Percentiles rank a stretch among this genome's conserved stretches.
These are phyloP conservation scores for Potentilla sterilis DNA, from an alignment of 306 rosid species.

Conservation along the genomic window DNA sequence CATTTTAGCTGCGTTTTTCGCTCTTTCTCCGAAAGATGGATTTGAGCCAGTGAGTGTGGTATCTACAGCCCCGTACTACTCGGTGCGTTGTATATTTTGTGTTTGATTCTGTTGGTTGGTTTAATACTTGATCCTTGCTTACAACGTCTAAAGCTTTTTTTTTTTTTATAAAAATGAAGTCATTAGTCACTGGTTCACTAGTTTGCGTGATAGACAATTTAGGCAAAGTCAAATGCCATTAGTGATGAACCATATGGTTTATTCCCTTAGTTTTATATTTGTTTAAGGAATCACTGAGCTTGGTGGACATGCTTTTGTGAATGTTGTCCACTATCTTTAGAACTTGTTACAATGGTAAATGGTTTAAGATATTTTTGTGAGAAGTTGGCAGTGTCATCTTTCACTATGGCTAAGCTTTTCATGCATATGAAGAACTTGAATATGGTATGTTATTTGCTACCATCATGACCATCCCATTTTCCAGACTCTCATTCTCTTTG, in stretches of 20 bases:
- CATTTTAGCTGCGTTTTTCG: conserved; percentile 72
- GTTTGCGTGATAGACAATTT: conserved; percentile 25
- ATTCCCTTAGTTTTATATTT: conserved; percentile 8
- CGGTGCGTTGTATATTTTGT: conserved; percentile 43
- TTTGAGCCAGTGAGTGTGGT: conserved; percentile 58
- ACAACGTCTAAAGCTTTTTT: not conserved
- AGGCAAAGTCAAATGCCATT: conserved; percentile 25
- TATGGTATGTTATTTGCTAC: not conserved
- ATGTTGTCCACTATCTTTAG: conserved; percentile 15
- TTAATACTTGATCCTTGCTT: not conserved
- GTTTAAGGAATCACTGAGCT: conserved; percentile 11
- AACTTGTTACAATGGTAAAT: not conserved
- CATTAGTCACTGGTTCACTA: not conserved
- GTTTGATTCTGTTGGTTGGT: conserved; percentile 25
- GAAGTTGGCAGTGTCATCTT: conserved; percentile 6
- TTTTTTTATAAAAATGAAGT: not conserved
- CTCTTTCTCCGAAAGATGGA: conserved; percentile 55
- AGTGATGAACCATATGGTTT: conserved; percentile 14
- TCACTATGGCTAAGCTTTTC: conserved; percentile 1
- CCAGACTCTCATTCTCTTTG: not conserved
- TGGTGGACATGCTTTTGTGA: conserved; percentile 30
- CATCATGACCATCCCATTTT: not conserved
- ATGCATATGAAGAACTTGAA: not conserved
- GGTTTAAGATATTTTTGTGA: not conserved
- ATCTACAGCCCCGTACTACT: conserved; percentile 75